Conservation (phyloP, 345 rosid genomes). For the Passiflora organensis region DNA sequence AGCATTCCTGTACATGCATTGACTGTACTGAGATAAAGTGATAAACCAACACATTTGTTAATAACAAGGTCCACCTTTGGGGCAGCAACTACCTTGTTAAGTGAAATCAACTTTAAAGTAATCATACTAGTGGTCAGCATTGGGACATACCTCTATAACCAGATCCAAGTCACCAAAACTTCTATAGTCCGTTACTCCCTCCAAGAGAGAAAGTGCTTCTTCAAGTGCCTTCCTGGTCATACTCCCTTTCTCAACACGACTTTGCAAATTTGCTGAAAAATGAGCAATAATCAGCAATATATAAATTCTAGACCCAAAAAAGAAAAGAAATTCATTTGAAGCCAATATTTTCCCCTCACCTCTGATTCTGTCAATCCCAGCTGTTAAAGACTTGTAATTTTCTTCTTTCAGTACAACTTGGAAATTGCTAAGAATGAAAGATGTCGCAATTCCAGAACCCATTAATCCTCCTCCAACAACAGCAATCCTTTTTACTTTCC, state of each 20-base stretch:
- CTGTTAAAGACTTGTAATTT: background rate
- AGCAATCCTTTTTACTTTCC: conserved; percentile 2
- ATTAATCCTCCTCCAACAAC: conserved; percentile 9
- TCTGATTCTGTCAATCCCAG: conserved; percentile 8
- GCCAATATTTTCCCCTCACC: background rate
- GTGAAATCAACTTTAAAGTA: background rate
- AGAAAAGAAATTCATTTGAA: background rate
- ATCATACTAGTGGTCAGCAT: background rate
- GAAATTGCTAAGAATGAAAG: conserved; percentile 3
- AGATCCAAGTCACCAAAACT: background rate
- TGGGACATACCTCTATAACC: conserved; percentile 7
- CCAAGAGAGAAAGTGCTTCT: background rate
- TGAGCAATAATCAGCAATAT: background rate
- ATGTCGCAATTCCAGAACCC: conserved; percentile 4
- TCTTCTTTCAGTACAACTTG: conserved; percentile 1
- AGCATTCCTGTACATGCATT: no score
- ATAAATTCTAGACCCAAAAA: background rate
- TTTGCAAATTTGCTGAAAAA: background rate
- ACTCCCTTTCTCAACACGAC: conserved; percentile 1
- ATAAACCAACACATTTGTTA: no score
- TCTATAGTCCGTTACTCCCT: background rate
- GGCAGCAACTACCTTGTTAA: background rate
- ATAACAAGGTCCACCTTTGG: background rate
- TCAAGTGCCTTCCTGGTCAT: background rate
- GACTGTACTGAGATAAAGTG: no score